Evolutionary conservation across 2,329 filamentous ascomycete species (phyloP).

Genomic region (Cordyceps cicadae): DNA sequence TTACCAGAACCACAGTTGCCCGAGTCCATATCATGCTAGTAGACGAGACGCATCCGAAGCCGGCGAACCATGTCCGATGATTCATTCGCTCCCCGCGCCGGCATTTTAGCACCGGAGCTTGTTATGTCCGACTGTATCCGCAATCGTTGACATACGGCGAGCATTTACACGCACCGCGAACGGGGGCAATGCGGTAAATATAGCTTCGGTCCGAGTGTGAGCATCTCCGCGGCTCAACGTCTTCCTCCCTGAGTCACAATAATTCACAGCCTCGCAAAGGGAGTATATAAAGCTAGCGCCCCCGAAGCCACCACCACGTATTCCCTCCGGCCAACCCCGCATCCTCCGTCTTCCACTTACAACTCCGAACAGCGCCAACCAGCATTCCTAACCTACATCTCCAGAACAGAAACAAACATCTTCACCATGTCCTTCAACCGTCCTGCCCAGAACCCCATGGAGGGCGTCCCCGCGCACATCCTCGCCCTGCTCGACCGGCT

Average conservation of each 20-base stretch:
- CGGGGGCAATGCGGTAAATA: neutral
- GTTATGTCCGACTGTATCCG: conserved; percentile 1
- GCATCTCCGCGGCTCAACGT: neutral
- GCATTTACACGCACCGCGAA: neutral
- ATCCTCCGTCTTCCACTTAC: neutral
- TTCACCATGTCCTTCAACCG: neutral
- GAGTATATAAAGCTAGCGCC: neutral
- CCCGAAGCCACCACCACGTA: neutral
- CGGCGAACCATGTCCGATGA: neutral
- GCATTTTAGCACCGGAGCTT: neutral
- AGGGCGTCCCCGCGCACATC: conserved; percentile 11
- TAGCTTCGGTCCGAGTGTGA: neutral
- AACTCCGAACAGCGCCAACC: neutral
- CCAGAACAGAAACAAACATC: neutral
- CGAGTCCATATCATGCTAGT: neutral
- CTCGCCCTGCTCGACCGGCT: conserved; percentile 14
- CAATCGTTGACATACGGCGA: neutral
- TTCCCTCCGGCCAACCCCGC: neutral
- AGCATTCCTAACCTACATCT: too few relatives aligned
- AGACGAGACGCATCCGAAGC: neutral
- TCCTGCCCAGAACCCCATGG: conserved; percentile 10
- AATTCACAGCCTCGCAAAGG: neutral
- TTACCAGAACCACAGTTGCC: too few relatives aligned
- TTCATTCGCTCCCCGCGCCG: neutral
- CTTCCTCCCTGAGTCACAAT: neutral